Conservation (phyloP, 352 stramenopile species). For the Pythium sukuiense region DNA sequence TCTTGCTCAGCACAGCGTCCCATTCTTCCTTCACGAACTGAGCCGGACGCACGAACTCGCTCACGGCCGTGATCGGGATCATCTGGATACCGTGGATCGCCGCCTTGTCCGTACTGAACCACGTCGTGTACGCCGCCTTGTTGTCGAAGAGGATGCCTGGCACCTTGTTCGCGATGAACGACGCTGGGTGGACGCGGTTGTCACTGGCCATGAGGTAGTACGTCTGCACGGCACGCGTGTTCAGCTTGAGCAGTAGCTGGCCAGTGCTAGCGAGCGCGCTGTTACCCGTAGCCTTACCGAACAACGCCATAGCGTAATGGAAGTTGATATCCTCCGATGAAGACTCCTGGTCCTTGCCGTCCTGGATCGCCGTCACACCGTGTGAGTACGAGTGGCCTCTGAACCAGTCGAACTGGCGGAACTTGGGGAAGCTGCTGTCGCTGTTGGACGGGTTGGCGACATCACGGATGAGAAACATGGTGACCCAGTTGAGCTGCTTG, state of each 20-base stretch:
- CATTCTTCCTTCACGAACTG: conserved; percentile 41
- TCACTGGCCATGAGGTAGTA: conserved; percentile 61
- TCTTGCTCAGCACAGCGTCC: conserved; percentile 43
- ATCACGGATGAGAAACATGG: conserved; percentile 46
- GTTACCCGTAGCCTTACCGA: conserved; percentile 48
- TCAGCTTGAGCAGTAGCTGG: conserved; percentile 55
- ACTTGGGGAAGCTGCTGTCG: conserved; percentile 54
- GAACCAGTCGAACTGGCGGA: conserved; percentile 69
- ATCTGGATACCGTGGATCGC: background rate
- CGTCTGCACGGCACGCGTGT: conserved; percentile 49
- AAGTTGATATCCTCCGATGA: conserved; percentile 74
- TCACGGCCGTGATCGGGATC: conserved; percentile 5
- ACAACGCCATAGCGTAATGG: conserved; percentile 40
- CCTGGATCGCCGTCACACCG: conserved; percentile 52
- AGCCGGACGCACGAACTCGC: conserved; percentile 23
- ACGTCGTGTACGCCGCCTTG: conserved; percentile 35
- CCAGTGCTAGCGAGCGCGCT: conserved; percentile 30
- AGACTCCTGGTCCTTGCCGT: conserved; percentile 75
- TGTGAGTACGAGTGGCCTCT: conserved; percentile 72
- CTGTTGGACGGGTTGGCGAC: conserved; percentile 43
- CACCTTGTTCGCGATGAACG: conserved; percentile 58
- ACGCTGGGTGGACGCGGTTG: conserved; percentile 47
- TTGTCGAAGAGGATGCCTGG: conserved; percentile 81
- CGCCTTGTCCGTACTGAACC: background rate
- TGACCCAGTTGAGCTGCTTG: conserved; percentile 42